Base-by-base conservation (phyloP, 495 filamentous ascomycete species). In the Penicillium cataractarum region DNA sequence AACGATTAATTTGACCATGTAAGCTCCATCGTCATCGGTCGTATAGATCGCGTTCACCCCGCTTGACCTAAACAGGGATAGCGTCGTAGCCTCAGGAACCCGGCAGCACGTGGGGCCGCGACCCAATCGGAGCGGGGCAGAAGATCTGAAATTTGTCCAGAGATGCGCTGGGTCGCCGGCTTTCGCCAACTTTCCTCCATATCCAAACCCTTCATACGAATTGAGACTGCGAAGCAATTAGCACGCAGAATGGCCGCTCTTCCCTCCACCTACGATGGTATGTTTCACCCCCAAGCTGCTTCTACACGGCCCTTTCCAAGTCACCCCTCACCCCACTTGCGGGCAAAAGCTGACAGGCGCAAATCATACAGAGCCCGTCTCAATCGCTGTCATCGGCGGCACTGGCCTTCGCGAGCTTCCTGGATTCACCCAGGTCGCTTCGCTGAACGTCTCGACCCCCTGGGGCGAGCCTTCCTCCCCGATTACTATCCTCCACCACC, bases 381-480 rank as follows among this genome's bases (percentile, higher is more conserved):
- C 83, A 67, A 96, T 99, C 74, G 95, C 92, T 77, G 92, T 99
- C 61, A 98, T 99, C 60, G 96, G 95, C 73, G 96, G 95, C 67
- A 99, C 95, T 42, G 95, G 95, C 55, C 88, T 99, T 56, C 80
- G 84, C 66, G 78, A 86, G 66, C 84, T 92, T 62, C 76, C 86
- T 72, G 81, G 83, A 79, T 97, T 95, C 83, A 86, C 82, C 21
- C 91, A 92, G 67, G 86, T 96, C 63, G 93, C 94, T 19, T 83
- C 81, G 19, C 76, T 98, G 62, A 83, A 82, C 55, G 74, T 88
- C 58, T 67, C 76, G 12, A 99, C 95, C 2, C 95, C 95, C n/a
- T 99, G 95, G 94, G 95, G 95, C 63, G 71, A 77, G 8, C 91
- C 95, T 21, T 97, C 95, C 49, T 92, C 93, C 2, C 93, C 95